Percentiles rank a stretch among this genome's conserved stretches.
phyloP scores from a whole-genome alignment of 164 flowering plant genomes.

The Warburgia ugandensis region DNA sequence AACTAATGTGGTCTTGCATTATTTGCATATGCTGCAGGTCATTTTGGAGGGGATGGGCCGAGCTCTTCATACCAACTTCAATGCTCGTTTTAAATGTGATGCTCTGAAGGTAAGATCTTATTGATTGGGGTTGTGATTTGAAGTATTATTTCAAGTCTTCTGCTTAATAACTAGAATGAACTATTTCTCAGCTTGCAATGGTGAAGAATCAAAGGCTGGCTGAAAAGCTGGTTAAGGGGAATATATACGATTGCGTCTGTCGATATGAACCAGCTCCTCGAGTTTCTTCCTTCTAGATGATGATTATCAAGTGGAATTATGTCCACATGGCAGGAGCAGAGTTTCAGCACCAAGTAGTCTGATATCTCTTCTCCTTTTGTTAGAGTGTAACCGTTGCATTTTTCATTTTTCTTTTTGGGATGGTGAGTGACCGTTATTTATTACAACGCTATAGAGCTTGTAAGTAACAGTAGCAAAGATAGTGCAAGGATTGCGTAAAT shows the following conservation, averaged over 20 bases:
- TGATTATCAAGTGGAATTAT: not conserved
- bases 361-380: not conserved
- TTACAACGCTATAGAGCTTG: not conserved
- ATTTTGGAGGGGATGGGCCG: slow-evolving; percentile 99
- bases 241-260: slow-evolving; percentile 90
- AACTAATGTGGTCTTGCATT: not conserved
- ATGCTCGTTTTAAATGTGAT: slow-evolving; percentile 84
- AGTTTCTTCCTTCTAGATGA: slow-evolving; percentile 6
- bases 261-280: slow-evolving; percentile 60
- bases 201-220: slow-evolving; percentile 99
- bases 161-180: not conserved
- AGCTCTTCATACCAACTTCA: slow-evolving; percentile 92
- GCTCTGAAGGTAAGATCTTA: slow-evolving; percentile 63
- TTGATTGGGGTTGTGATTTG: not conserved
- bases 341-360: not conserved
- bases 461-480: not conserved
- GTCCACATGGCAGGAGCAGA: not conserved
- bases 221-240: slow-evolving; percentile 79
- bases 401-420: not conserved
- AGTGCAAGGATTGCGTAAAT: not conserved
- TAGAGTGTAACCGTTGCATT: no score
- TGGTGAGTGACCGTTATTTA: not conserved
- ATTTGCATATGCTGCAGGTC: slow-evolving; percentile 35
- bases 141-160: not conserved
- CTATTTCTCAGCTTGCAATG: slow-evolving; percentile 83